Percentiles rank a stretch among this genome's conserved stretches.
Conservation (phyloP, 768 basidiomycete species). For the Cystobasidium tubakii region DNA sequence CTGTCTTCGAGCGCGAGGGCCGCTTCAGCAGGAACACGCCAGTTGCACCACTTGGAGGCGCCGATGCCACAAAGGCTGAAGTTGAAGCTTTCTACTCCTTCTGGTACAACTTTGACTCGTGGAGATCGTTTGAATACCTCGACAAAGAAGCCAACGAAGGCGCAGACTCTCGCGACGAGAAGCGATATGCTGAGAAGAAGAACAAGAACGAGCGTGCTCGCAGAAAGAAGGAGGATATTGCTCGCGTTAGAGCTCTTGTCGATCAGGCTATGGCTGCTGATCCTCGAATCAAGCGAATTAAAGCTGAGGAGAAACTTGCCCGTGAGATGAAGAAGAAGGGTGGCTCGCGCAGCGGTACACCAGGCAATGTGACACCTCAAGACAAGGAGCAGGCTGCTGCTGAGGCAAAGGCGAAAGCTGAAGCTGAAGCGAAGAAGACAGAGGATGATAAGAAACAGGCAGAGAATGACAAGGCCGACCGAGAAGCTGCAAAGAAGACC, state of each 20-base stretch:
- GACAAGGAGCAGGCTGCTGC: constrained; percentile 63
- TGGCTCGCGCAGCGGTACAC: constrained; percentile 53
- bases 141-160: constrained; percentile 99
- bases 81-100: constrained; percentile 96
- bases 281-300: constrained; percentile 94
- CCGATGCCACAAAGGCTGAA: constrained; percentile 66
- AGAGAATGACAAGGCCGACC: constrained; percentile 78
- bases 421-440: constrained; percentile 57
- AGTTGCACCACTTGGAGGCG: constrained; percentile 67
- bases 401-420: constrained; percentile 63
- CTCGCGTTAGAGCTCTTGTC: constrained; percentile 76
- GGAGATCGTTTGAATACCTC: constrained; percentile 94
- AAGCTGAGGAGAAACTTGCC: constrained; percentile 89
- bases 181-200: constrained; percentile 98
- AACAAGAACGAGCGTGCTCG: constrained; percentile 95
- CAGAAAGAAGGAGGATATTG: constrained; percentile 94
- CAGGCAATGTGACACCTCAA: constrained; percentile 52
- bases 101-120: constrained; percentile 99
- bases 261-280: constrained; percentile 75
- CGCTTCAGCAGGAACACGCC: constrained; percentile 81
- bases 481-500: constrained; percentile 86
- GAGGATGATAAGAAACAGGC: constrained; percentile 72
- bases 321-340: constrained; percentile 71
- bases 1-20: constrained; percentile 85
- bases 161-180: constrained; percentile 95